Conservation (phyloP, 345 rosid genomes). For the Clarkia xantiana region DNA sequence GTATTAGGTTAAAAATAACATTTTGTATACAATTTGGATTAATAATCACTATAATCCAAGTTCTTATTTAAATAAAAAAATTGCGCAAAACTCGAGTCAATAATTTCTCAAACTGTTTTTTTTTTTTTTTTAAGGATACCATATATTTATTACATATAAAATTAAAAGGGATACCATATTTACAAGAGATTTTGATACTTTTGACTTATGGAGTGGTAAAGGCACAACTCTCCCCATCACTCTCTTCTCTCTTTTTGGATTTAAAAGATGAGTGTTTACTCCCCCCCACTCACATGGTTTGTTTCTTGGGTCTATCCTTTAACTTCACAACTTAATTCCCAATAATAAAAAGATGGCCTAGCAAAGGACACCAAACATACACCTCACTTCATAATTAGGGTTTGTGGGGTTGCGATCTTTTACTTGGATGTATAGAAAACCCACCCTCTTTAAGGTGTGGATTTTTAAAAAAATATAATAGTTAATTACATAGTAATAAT, state of each 20-base stretch:
- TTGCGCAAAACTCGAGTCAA: too few species aligned
- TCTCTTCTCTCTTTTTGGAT: slow-evolving; percentile 14
- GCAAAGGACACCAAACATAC: slow-evolving; percentile 6
- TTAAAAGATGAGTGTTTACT: slow-evolving; percentile 9
- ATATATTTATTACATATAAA: too few species aligned
- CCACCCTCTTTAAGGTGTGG: too few species aligned
- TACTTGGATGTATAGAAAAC: too few species aligned
- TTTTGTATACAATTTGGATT: too few species aligned
- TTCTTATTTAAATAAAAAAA: too few species aligned
- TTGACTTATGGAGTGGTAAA: slow-evolving; percentile 4
- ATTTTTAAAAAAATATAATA: too few species aligned
- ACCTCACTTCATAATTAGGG: slow-evolving; percentile 12
- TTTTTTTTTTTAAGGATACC: background rate
- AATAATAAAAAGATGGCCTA: slow-evolving; percentile 7
- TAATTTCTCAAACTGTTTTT: too few species aligned
- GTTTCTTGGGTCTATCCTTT: slow-evolving; percentile 9
- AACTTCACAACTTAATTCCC: background rate
- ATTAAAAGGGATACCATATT: too few species aligned
- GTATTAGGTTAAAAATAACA: too few species aligned
- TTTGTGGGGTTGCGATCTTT: slow-evolving; percentile 7
- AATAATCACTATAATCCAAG: too few species aligned
- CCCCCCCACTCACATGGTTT: slow-evolving; percentile 18
- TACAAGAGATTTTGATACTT: slow-evolving; percentile 10
- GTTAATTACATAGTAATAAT: too few species aligned
- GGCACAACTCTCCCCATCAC: background rate